Evolutionary conservation across 176 grass and related monocot genomes (phyloP), one percentile per base, ranked within the genome.

Genomic region (Cymbopogon citratus): DNA sequence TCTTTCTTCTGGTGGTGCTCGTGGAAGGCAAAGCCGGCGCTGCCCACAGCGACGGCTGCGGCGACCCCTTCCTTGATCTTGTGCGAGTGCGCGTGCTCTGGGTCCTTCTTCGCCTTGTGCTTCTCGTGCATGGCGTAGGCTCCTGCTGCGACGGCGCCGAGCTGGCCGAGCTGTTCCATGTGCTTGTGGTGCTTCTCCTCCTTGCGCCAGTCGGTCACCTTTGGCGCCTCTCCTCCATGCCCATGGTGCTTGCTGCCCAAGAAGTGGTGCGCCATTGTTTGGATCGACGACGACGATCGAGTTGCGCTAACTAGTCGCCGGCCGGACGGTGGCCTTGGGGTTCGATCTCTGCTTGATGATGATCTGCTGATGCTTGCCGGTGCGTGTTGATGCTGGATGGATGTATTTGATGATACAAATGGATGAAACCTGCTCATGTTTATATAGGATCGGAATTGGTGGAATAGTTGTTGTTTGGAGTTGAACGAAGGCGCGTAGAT

Each of bases 211-310:
- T 33, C 31, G 31, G 31, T 33, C 31, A 33, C 31, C 31, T 33
- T 33, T 1, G 31, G 3, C 31, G 31, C 31, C 31, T 33, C 31
- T 25, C n/a, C 56, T 11, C 56, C 56, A 27, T 60, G 12, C n/a
- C n/a, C n/a, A 1, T 40, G 38, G 49, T 60, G 33, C 49, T 81
- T 67, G n/a, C 28, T 65, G 38, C 75, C 51, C 7, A 69, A 24
- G 59, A 63, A 41, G 23, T 63, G 75, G 24, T 78, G 75, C 13
- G 75, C 75, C 57, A 28, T 28, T 28, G 62, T 78, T 77, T 52
- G 4, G 43, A 33, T 33, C 21, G 31, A 33, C 3, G n/a, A n/a
- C 31, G 61, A 21, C 21, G 61, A 2, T 28, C 25, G 61, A 63
- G 61, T 29, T 63, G 56, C 56, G 10, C 3, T 60, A 40, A 8